Conservation (phyloP, 768 basidiomycete genomes). For the Russula sp. region DNA sequence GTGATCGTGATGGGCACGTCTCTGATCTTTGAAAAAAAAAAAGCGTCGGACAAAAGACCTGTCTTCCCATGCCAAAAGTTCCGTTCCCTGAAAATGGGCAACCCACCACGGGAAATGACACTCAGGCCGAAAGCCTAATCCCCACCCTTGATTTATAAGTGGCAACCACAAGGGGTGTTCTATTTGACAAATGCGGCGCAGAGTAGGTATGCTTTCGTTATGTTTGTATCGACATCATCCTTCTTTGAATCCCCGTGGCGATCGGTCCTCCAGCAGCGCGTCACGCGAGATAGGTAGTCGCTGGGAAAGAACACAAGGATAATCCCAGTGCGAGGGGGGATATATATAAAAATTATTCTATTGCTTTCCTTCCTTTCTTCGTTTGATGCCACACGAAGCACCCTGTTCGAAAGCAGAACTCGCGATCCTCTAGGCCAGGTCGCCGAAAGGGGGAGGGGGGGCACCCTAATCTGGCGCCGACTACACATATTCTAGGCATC, state of each 20-base stretch:
- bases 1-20: background rate
- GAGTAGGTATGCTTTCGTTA: background rate
- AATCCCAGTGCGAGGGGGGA: background rate
- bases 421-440: background rate
- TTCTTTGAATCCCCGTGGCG: background rate
- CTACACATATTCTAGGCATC: slow-evolving; percentile 4
- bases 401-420: background rate
- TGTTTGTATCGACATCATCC: background rate
- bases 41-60: background rate
- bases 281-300: background rate
- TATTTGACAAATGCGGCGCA: slow-evolving; percentile 3
- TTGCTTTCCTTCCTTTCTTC: background rate
- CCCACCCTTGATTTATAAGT: slow-evolving; percentile 3
- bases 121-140: background rate
- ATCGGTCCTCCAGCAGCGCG: background rate
- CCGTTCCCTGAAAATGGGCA: too few species aligned
- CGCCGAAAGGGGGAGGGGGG: background rate
- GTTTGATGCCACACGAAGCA: background rate
- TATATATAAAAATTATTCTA: background rate
- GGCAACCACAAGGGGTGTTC: background rate
- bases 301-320: background rate
- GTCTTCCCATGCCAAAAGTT: background rate
- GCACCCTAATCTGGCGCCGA: background rate
- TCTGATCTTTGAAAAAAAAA: background rate
- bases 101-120: too few species aligned